A percentile compares a stretch with the other conserved stretches of the same genome.
Evolutionary conservation across 1,284 basidiomycete genomes (phyloP).

Genomic region (Kwoniella shivajii): DNA sequence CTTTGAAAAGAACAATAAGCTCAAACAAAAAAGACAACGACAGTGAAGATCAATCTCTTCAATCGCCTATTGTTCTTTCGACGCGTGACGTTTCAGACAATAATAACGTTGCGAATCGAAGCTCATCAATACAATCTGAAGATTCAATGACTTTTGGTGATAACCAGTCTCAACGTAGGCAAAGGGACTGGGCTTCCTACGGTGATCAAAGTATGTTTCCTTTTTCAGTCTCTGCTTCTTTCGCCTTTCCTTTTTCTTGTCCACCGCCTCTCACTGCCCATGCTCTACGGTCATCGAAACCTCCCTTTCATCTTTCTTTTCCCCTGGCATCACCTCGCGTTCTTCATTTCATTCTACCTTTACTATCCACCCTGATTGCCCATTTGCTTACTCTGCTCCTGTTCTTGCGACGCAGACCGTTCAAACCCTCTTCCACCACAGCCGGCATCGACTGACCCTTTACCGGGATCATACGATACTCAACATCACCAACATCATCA

Average conservation of each 20-base stretch:
- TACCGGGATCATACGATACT: slow-evolving; percentile 14
- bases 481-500: slow-evolving; percentile 22
- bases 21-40: background rate
- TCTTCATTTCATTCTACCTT: background rate
- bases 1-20: slow-evolving; percentile 2
- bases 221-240: background rate
- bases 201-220: slow-evolving; percentile 12
- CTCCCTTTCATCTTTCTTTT: slow-evolving; percentile 9
- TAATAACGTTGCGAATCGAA: background rate
- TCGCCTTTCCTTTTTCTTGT: background rate
- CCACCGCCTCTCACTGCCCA: background rate
- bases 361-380: background rate
- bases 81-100: background rate
- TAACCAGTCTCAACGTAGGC: background rate
- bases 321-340: background rate
- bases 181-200: slow-evolving; percentile 10
- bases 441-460: background rate
- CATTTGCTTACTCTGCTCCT: background rate
- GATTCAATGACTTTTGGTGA: slow-evolving; percentile 10
- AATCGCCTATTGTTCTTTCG: slow-evolving; percentile 10
- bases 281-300: background rate
- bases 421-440: slow-evolving; percentile 6
- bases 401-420: slow-evolving; percentile 1
- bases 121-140: background rate
- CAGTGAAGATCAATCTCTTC: background rate